Evolutionary conservation across 2,329 filamentous ascomycete genomes (phyloP), one percentile per base, ranked within the genome.

Genomic region (Colletotrichum australisinense): DNA sequence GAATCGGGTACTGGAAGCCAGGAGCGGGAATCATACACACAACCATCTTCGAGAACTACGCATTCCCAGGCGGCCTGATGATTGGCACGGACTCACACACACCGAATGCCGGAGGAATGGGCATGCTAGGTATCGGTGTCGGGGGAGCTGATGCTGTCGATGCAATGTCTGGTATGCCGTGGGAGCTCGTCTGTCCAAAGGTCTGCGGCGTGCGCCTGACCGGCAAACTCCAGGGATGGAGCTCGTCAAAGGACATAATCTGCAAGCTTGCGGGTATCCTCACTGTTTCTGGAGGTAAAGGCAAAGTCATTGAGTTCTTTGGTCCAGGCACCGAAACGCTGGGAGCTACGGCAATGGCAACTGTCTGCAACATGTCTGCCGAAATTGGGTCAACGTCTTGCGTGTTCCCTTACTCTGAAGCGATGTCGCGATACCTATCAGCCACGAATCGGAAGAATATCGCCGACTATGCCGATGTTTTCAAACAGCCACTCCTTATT

Each of bases 141-240:
- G 77, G 87, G 81, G 11, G 87, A 82, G 28, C 80, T 81, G 30
- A 87, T 86, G 76, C 84, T 83, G 76, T 89, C 81, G 88, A 87
- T 80, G 16, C 78, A 84, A 77, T 79, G 76, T 74, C 74, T 78
- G 62, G 74, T 73, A 12, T 83, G 77, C 80, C 80, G 3, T 83
- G 81, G 81, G 82, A 83, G 42, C 72, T 83, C 4, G 76, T 77
- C 16, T 79, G 76, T 62, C 80, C 80, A 2, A 79, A 82, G 59
- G 76, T 81, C 3, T 68, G 81, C 16, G 81, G 81, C 6, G 81
- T 83, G 4, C 75, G 76, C 14, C 74, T 82, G 4, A 79, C 75
- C 1, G 81, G 81, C 5, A 68, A 75, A 46, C 75, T 83, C 0
- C 72, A 71, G 19, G 79, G 80, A 16, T 82, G 81, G 80, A 77